Base-by-base conservation (phyloP, 1,284 basidiomycete species). In the Pyrrhoderma noxium region DNA sequence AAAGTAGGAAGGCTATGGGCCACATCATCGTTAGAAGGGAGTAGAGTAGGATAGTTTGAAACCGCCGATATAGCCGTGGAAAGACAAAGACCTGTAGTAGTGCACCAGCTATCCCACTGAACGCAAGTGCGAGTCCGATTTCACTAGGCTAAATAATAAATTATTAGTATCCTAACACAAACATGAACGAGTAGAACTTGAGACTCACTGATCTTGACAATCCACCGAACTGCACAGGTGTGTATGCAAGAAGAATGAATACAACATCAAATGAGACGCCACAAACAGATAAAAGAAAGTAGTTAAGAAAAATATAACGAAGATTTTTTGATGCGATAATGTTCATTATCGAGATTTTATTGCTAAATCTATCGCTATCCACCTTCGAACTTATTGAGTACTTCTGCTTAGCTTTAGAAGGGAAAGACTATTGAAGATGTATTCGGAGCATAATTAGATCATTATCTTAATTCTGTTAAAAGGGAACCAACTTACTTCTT, bases 81-180 rank as follows among this genome's bases (percentile, higher is more conserved):
- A 70, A 70, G 58, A 65, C 59, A 58, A 68, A 60, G 23, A 71
- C 58, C 54, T 71, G 68, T 21, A 70, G 61, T 38, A 62, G 22
- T 3, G 55, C 52, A 44, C 63, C 63, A 27, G 66, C 62, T 22
- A 67, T 60, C 27, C 60, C 57, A 51, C 67, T 68, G 3, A 66
- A 66, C 14, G 64, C 62, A 16, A 61, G 35, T 7, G 49, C 50
- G 34, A 45, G 42, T 3, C 60, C 60, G 25, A 60, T 59, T 43
- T 54, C 45, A 7, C 57, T 57, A 31, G 27, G 46, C 46, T 8
- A 58, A 54, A 39, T 55, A 19, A 16, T 16, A 19, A 19, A 14
- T 39, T 35, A 37, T 18, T 7, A 18, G n/a, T 40, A 40, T 5
- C n/a, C 38, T 40, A 40, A 31, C 5, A 11, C 7, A 31, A 31